Base-by-base conservation (phyloP, 495 filamentous ascomycete species). In the Choiromyces venosus region DNA sequence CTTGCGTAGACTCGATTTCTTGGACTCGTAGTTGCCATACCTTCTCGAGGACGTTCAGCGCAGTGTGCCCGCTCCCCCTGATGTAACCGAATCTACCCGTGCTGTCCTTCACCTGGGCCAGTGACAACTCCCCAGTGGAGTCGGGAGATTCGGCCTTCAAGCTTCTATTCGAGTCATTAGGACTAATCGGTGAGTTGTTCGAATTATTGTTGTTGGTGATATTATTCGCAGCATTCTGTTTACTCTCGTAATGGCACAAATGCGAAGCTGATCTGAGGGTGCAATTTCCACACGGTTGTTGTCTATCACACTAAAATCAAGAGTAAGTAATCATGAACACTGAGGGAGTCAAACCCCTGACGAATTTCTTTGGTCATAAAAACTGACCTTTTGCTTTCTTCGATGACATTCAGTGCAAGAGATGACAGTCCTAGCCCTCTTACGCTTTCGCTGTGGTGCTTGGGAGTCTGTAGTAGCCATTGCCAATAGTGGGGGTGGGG, bases 341-440 rank as follows among this genome's bases (percentile, higher is more conserved):
- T 61, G 25, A 33, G 7, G 25, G 52, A 61, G 12, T 61, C 6
- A 61, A 61, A 33, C 5, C 3, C 16, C 16, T 1, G 12, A 61
- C 52, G 0, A 29, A 61, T 33, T 6, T 61, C 52, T 61, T 29
- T 33, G 14, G 42, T 18, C 44, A 36, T 37, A 70, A 10, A 67
- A n/a, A 52, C 78, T 42, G 29, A 87, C 87, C 85, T 89, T 89
- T 80, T 89, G 88, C 77, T 89, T 90, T 68, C 88, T 84, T 68
- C 88, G 82, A 78, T 90, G 88, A 70, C 88, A 90, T 78, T 90
- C 88, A 25, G 85, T 88, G 74, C 88, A 90, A 0, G 86, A 88
- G 35, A 89, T 87, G 40, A 89, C 86, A 46, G 86, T 85, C 56
- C 88, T 86, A 71, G 86, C 87, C 71, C 89, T 86, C 79, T 90